These are phyloP conservation scores for Thelonectria olida DNA, from an alignment of 2,329 filamentous ascomycete genomes.

Conservation along the genomic window DNA sequence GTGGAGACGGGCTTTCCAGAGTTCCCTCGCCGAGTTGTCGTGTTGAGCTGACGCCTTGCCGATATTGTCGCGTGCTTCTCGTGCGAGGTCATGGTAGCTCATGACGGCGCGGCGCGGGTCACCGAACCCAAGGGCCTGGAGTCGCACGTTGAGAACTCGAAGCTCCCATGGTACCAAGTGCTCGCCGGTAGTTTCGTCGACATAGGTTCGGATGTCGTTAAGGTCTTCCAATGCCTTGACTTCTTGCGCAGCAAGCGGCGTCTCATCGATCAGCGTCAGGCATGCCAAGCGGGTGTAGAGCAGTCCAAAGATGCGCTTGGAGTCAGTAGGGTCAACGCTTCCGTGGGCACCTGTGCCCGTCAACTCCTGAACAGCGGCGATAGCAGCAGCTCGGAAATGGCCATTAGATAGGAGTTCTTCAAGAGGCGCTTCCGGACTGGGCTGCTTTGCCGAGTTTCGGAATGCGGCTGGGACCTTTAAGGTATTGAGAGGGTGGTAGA, in stretches of 20 bases:
- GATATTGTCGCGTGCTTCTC: constrained; percentile 75
- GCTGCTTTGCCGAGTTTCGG: constrained; percentile 72
- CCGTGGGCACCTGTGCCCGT: constrained; percentile 58
- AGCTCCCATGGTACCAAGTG: constrained; percentile 89
- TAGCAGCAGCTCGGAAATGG: constrained; percentile 83
- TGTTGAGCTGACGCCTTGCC: constrained; percentile 54
- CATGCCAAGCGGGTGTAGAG: constrained; percentile 85
- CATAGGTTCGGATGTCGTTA: constrained; percentile 64
- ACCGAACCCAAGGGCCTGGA: constrained; percentile 86
- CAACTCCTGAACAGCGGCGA: constrained; percentile 70
- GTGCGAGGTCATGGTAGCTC: constrained; percentile 87
- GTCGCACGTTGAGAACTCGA: constrained; percentile 80
- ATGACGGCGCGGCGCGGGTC: constrained; percentile 87
- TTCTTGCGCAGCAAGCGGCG: constrained; percentile 73
- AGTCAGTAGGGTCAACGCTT: constrained; percentile 62
- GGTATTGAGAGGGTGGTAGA: constrained; percentile 82
- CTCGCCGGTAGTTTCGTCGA: constrained; percentile 60
- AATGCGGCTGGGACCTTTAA: constrained; percentile 72
- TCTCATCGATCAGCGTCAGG: constrained; percentile 80
- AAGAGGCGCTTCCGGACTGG: constrained; percentile 71
- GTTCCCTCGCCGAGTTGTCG: constrained; percentile 62
- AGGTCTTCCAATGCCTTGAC: constrained; percentile 71
- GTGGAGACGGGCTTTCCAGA: constrained; percentile 77
- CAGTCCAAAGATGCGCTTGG: constrained; percentile 75
- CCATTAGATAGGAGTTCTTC: constrained; percentile 73